These are phyloP conservation scores for Naematelia aurantialba DNA, from an alignment of 768 basidiomycete species.

Conservation along the genomic window DNA sequence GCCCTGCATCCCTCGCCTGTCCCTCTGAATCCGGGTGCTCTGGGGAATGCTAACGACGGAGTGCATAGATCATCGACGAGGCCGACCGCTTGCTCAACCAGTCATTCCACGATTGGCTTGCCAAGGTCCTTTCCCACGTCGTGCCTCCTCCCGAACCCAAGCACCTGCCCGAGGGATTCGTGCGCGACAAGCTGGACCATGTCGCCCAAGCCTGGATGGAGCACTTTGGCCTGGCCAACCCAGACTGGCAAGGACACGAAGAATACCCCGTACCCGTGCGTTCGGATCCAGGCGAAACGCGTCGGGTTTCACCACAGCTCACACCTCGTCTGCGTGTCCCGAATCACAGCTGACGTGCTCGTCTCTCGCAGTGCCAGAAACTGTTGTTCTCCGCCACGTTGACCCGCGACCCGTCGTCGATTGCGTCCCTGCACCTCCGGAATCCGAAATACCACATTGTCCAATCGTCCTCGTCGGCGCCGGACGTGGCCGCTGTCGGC, in stretches of 20 bases:
- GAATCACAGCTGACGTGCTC: not conserved
- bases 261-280: not conserved
- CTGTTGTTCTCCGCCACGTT: slow-evolving; percentile 94
- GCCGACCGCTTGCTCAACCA: slow-evolving; percentile 93
- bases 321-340: too few species aligned
- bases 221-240: slow-evolving; percentile 26
- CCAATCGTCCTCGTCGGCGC: slow-evolving; percentile 52
- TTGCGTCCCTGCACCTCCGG: slow-evolving; percentile 71
- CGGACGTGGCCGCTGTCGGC: slow-evolving; percentile 32
- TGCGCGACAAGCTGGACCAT: slow-evolving; percentile 23
- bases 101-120: slow-evolving; percentile 94
- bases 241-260: slow-evolving; percentile 12
- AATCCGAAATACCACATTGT: slow-evolving; percentile 86
- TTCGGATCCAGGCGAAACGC: not conserved
- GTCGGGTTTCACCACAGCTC: too few species aligned
- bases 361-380: slow-evolving; percentile 67
- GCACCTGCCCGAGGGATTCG: slow-evolving; percentile 9
- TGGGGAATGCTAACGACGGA: too few species aligned
- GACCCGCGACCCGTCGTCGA: slow-evolving; percentile 88
- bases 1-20: too few species aligned
- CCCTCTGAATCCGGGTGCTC: too few species aligned
- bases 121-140: slow-evolving; percentile 73
- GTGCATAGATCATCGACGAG: slow-evolving; percentile 96
- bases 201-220: slow-evolving; percentile 42
- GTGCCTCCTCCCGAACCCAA: slow-evolving; percentile 49